Base-by-base conservation (phyloP, 2,329 filamentous ascomycete genomes). In the Colletotrichum endophyticum region DNA sequence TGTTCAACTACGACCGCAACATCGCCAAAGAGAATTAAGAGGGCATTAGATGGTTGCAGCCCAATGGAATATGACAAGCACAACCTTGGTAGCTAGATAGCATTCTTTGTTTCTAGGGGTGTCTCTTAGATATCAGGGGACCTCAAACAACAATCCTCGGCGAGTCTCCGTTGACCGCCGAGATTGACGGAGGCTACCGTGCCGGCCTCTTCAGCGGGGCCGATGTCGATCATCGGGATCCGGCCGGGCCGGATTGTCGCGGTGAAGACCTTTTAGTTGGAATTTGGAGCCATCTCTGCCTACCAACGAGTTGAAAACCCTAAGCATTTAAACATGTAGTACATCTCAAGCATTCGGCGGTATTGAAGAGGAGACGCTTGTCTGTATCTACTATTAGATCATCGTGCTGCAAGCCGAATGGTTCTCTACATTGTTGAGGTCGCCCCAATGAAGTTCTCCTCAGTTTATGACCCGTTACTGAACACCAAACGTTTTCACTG, bases 231-330 rank as follows among this genome's bases (percentile, higher is more conserved):
- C 44, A 8, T 53, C 44, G 12, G 44, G n/a, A 53, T 53, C 44
- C 44, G 44, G n/a, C 44, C 2, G 44, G n/a, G 6, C 44, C 44
- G n/a, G n/a, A 53, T 53, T 22, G n/a, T 22, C 6, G n/a, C 44
- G 12, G 8, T 53, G 3, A 53, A 22, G n/a, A 53, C 11, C 3
- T 53, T 22, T 22, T 6, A 22, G 44, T 22, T 11, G 44, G n/a
- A 22, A 53, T 22, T 53, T 0, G 11, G 11, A 3, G 19, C n/a
- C 11, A 22, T 53, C 9, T 53, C 11, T 53, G n/a, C 44, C n/a
- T 8, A 13, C 6, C 6, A 13, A 1, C 0, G 5, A 53, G 0
- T 13, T 22, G 9, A 53, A 53, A 13, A 4, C n/a, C 1, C 13
- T 4, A 2, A 49, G 6, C 8, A 1, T 2, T 22, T 2, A 3